These are phyloP conservation scores for Lodderomyces oxycetoniae DNA, from an alignment of 1,139 yeast genomes.

Conservation along the genomic window DNA sequence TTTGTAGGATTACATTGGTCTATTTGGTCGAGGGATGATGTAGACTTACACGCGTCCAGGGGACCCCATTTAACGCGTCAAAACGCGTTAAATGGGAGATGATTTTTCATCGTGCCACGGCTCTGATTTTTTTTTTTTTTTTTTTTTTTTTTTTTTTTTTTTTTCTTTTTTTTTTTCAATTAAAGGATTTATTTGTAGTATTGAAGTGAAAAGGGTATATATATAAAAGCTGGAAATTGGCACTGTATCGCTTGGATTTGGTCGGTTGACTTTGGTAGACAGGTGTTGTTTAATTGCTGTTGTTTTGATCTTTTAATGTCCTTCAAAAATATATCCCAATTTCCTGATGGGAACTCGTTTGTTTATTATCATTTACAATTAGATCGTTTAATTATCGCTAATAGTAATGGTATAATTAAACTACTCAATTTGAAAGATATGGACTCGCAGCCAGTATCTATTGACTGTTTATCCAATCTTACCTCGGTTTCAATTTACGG, in stretches of 20 bases:
- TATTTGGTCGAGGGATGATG: no score
- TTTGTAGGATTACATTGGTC: no score
- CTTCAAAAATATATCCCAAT: conserved; percentile 27
- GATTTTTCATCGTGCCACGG: no score
- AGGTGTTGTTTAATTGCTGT: no score
- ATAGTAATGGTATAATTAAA: conserved; percentile 48
- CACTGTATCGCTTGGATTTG: no score
- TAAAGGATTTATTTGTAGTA: neutral
- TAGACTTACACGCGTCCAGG: no score
- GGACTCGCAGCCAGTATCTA: conserved; percentile 50
- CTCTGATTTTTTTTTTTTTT: no score
- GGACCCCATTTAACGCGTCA: no score
- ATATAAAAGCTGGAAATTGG: no score
- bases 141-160: conserved; percentile 1
- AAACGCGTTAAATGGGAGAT: no score
- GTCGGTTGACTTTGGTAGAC: no score
- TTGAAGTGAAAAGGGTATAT: no score
- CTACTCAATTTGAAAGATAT: conserved; percentile 42
- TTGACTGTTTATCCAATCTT: conserved; percentile 46
- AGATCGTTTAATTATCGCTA: conserved; percentile 44
- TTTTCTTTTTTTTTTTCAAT: conserved; percentile 1
- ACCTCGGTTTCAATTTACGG: conserved; percentile 28
- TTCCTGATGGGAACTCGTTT: conserved; percentile 45
- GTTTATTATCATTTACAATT: conserved; percentile 32
- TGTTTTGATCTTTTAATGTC: conserved; percentile 9